Base-by-base conservation (phyloP, 1,284 basidiomycete genomes). In the Ustilago lituana region DNA sequence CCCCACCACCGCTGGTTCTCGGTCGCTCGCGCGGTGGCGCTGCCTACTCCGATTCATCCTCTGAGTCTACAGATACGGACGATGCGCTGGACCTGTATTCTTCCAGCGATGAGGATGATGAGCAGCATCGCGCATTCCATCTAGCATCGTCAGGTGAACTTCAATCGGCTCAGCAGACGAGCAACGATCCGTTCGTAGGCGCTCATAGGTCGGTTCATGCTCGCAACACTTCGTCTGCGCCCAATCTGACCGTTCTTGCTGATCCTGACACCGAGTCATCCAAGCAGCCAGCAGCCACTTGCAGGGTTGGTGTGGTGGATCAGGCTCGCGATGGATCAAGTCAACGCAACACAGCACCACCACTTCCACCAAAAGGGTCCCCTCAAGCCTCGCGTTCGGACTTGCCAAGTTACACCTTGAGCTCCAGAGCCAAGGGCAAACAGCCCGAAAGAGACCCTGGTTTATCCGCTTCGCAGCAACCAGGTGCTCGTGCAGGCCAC, bases 31-130 rank as follows among this genome's bases (percentile, higher is more conserved):
- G 73, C 12, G 69, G 73, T 15, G 69, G 69, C 4, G 73, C 69
- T n/a, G 69, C 69, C 10, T 73, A 59, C 39, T 75, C 69, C 4
- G 66, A 69, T 26, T 75, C 73, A 0, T 74, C 72, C 10, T 59
- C 62, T 1, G 63, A 62, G 2, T 67, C 63, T n/a, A 60, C 63
- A 5, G 62, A 69, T 37, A 67, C 59, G 0, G 62, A 66, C 24
- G 68, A 65, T 32, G 57, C 54, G 19, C 38, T 61, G 5, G 57
- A 65, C 12, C 54, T 56, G 44, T 71, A 65, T 29, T 65, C 58
- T 19, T 65, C 58, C 10, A 65, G 67, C 36, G 61, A 65, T 19
- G 67, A 71, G 24, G 61, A 57, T 20, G 61, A 65, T n/a, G 54
- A 59, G 7, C 60, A 57, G 45, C 60, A 63, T 24, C 51, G 51